phyloP scores from a whole-genome alignment of 2,329 filamentous ascomycete genomes.

The Domatiomyces catenatus region DNA sequence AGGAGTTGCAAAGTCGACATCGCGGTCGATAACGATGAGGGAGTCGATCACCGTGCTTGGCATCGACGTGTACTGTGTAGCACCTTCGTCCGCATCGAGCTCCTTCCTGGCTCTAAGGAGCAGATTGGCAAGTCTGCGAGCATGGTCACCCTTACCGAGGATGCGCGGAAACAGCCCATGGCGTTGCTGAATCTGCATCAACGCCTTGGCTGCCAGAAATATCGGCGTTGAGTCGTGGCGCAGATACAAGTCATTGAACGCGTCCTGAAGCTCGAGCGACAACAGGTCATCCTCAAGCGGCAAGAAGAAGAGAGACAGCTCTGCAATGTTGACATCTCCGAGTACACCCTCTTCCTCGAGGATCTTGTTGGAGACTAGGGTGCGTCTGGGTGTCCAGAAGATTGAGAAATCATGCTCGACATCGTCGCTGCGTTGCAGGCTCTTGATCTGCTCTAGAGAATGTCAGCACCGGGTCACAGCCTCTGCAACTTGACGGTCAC shows the following conservation, averaged over 20 bases:
- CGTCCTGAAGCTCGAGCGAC: constrained; percentile 75
- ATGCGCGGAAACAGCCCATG: constrained; percentile 91
- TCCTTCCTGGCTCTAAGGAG: constrained; percentile 86
- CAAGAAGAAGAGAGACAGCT: constrained; percentile 79
- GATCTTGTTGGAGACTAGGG: constrained; percentile 76
- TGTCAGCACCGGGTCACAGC: constrained; percentile 44
- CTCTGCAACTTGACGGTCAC: neutral
- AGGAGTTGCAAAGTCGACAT: constrained; percentile 83
- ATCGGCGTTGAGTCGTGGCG: constrained; percentile 83
- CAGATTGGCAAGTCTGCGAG: constrained; percentile 72
- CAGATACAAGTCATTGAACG: constrained; percentile 76
- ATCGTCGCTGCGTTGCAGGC: constrained; percentile 71
- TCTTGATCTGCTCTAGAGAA: constrained; percentile 68
- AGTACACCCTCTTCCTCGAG: constrained; percentile 86
- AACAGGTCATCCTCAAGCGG: constrained; percentile 82
- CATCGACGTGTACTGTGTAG: constrained; percentile 33
- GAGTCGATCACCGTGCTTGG: constrained; percentile 82
- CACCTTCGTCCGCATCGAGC: constrained; percentile 56
- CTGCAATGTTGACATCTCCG: constrained; percentile 76
- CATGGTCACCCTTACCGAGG: constrained; percentile 89
- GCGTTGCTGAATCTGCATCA: constrained; percentile 86
- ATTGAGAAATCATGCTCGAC: constrained; percentile 92
- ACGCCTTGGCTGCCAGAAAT: constrained; percentile 72
- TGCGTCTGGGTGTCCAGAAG: constrained; percentile 88
- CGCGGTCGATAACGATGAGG: constrained; percentile 85